phyloP scores from a whole-genome alignment of 2,329 filamentous ascomycete species.

The Dryadomyces sulphureus region DNA sequence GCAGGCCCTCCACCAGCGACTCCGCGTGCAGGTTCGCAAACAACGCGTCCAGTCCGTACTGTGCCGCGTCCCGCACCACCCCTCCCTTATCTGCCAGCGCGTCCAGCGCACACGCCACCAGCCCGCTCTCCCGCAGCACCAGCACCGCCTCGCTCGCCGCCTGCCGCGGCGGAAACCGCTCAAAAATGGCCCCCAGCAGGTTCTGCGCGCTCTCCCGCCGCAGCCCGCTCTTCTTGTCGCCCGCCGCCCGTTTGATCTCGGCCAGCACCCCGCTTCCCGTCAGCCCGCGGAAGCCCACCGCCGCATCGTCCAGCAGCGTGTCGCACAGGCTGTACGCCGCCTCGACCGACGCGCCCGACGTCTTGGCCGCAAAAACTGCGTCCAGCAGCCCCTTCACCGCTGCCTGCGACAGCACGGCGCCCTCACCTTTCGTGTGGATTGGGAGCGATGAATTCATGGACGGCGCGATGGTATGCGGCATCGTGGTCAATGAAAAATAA shows the following conservation, averaged over 20 bases:
- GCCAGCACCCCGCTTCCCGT: constrained; percentile 36
- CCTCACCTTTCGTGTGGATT: constrained; percentile 12
- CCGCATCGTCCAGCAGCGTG: constrained; percentile 32
- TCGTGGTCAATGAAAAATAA: constrained; percentile 5
- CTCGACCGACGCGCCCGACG: constrained; percentile 54
- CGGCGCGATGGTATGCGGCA: constrained; percentile 12
- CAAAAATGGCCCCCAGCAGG: constrained; percentile 82
- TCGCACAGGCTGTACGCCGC: constrained; percentile 48
- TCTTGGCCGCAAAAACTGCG: constrained; percentile 53
- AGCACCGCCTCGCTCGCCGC: constrained; percentile 69
- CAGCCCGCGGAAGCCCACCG: constrained; percentile 37
- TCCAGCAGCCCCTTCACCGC: constrained; percentile 51
- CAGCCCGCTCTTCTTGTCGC: constrained; percentile 84
- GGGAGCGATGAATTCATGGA: constrained; percentile 12
- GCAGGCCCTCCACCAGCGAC: constrained; percentile 65
- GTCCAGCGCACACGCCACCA: constrained; percentile 64
- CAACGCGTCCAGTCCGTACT: constrained; percentile 84
- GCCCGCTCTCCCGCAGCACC: constrained; percentile 61
- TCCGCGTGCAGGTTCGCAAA: constrained; percentile 70
- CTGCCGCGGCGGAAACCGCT: constrained; percentile 68
- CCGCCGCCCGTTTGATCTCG: constrained; percentile 56
- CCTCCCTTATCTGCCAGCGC: constrained; percentile 78
- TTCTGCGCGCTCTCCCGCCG: constrained; percentile 88
- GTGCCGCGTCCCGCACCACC: constrained; percentile 78
- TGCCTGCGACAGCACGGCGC: constrained; percentile 37